Conservation (phyloP, 1,139 yeast species). For the Yamadazyma friedrichii region DNA sequence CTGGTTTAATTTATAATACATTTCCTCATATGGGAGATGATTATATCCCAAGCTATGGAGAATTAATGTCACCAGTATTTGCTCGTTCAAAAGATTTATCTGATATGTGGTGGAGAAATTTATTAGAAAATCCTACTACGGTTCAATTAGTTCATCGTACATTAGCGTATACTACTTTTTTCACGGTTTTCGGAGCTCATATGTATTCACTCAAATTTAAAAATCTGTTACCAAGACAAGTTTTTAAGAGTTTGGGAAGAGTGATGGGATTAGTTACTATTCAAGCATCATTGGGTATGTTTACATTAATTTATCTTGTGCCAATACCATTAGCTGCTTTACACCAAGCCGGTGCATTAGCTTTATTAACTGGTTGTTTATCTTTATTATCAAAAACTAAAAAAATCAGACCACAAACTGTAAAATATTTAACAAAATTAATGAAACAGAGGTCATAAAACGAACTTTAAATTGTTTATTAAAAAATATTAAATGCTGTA, state of each 20-base stretch:
- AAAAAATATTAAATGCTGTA: no score
- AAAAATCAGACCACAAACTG: slow-evolving; percentile 56
- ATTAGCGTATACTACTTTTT: slow-evolving; percentile 79
- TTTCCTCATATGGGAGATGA: slow-evolving; percentile 96
- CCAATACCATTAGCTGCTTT: slow-evolving; percentile 93
- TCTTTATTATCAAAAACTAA: slow-evolving; percentile 68
- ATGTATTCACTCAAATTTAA: slow-evolving; percentile 58
- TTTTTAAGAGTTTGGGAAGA: slow-evolving; percentile 55
- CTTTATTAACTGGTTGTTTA: slow-evolving; percentile 75
- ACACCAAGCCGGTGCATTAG: slow-evolving; percentile 97
- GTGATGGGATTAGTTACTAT: slow-evolving; percentile 79
- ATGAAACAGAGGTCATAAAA: not conserved
- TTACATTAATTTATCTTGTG: slow-evolving; percentile 81
- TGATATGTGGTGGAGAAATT: slow-evolving; percentile 87
- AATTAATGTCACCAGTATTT: slow-evolving; percentile 74
- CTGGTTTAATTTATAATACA: slow-evolving; percentile 92
- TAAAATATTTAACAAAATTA: slow-evolving; percentile 4
- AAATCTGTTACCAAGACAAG: slow-evolving; percentile 56
- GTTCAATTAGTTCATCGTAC: slow-evolving; percentile 91
- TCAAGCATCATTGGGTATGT: slow-evolving; percentile 84
- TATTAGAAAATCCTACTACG: slow-evolving; percentile 93
- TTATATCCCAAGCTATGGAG: slow-evolving; percentile 67
- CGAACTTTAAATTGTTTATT: not conserved
- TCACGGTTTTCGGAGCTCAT: slow-evolving; percentile 65
- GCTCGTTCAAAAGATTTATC: slow-evolving; percentile 65